Base-by-base conservation (phyloP, 2,329 filamentous ascomycete genomes). In the Rutstroemia sp. region DNA sequence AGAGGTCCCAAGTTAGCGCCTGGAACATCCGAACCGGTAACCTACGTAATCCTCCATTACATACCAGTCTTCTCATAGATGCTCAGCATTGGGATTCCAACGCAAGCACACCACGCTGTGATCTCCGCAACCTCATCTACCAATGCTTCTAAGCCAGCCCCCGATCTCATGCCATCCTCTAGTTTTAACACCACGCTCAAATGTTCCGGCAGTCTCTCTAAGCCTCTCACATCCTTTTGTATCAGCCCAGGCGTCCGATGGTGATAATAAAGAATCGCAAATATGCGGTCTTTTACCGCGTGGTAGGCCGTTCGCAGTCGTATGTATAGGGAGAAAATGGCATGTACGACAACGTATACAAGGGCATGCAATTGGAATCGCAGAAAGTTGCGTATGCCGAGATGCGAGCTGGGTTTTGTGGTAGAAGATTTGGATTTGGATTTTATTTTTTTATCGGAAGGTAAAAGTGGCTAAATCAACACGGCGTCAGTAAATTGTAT, bases 181-280 rank as follows among this genome's bases (percentile, higher is more conserved):
- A 89, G 76, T 57, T 86, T 86, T 58, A 99, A 74, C 54, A 97
- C 86, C 10, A 95, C 86, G 68, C 91, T 96, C 51, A 99, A 72
- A 69, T 99, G 94, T 62, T 87, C 82, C 2, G 94, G 94, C 59
- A 95, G 73, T 65, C 87, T 83, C 57, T 77, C 79, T 57, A 99
- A 73, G 9, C 80, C 79, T 70, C 83, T 83, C 25, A 97, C 86
- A 73, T 99, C 94, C 67, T 87, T 86, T 67, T 87, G 85, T 64
- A 99, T 96, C 69, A 96, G 83, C 69, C 95, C 90, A 7, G 94
- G 94, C 0, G 92, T 95, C 52, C 90, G 88, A 72, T 99, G 94
- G 74, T 99, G 95, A 75, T 99, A 94, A 71, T 92, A 92, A 54
- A 95, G 78, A 59, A 97, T 81, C 9, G 90, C 88, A 53, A 90